phyloP scores from a whole-genome alignment of 2,329 filamentous ascomycete genomes.

The Hypoxylon sp. region DNA sequence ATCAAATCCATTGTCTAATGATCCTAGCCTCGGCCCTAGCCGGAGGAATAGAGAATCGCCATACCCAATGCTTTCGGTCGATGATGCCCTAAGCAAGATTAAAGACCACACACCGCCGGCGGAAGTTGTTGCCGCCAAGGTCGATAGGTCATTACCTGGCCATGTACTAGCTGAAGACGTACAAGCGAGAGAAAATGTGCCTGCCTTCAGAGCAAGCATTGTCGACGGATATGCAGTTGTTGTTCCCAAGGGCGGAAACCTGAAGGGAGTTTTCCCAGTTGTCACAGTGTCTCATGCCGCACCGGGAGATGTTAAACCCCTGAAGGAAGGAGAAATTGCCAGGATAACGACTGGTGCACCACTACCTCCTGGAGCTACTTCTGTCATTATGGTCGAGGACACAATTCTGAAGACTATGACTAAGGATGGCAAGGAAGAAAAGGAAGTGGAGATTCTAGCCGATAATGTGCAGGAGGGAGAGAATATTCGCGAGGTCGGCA shows the following conservation, averaged over 20 bases:
- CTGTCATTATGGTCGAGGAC: conserved; percentile 98
- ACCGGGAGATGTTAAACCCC: conserved; percentile 73
- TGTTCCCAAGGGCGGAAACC: conserved; percentile 71
- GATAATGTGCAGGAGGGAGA: conserved; percentile 81
- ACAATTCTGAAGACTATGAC: conserved; percentile 83
- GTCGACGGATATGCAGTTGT: conserved; percentile 96
- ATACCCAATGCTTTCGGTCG: conserved; percentile 91
- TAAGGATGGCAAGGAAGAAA: conserved; percentile 86
- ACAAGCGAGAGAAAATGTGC: conserved; percentile 83
- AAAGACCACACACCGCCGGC: conserved; percentile 78
- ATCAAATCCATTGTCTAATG: conserved; percentile 71
- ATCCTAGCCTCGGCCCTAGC: conserved; percentile 72
- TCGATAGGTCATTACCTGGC: conserved; percentile 78
- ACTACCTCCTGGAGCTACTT: conserved; percentile 86
- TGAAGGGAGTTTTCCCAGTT: conserved; percentile 88
- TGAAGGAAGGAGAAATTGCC: conserved; percentile 83
- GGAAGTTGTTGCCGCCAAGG: conserved; percentile 68
- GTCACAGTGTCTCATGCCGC: conserved; percentile 88
- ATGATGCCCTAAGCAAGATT: conserved; percentile 83
- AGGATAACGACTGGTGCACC: conserved; percentile 96
- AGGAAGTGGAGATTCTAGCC: conserved; percentile 87
- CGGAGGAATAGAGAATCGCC: conserved; percentile 87
- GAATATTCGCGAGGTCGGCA: conserved; percentile 92
- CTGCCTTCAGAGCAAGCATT: conserved; percentile 94
- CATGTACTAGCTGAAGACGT: conserved; percentile 88